Evolutionary conservation across 805 yeast genomes (phyloP).

Genomic region (Clavispora asparagi): DNA sequence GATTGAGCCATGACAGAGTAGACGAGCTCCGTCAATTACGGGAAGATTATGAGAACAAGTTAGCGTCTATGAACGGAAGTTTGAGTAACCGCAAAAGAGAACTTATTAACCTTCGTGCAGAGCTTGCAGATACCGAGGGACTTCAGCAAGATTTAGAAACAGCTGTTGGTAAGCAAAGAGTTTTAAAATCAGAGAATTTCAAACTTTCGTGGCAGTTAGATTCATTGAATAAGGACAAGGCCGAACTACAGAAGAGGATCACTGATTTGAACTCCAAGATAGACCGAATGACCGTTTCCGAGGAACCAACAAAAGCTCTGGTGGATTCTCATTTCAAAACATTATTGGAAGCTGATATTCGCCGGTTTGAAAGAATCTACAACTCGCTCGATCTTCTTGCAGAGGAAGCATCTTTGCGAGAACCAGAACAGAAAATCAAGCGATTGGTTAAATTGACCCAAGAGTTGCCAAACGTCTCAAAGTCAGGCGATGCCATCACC

Average conservation of each 20-base stretch:
- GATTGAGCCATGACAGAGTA: conserved; percentile 6
- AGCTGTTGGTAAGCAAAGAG: conserved; percentile 41
- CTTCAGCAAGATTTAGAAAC: conserved; percentile 33
- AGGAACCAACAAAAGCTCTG: background rate
- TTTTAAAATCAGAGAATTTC: conserved; percentile 40
- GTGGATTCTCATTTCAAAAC: conserved; percentile 30
- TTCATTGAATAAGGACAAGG: conserved; percentile 33
- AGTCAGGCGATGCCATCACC: background rate
- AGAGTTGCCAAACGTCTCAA: conserved; percentile 1
- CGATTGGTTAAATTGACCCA: conserved; percentile 25
- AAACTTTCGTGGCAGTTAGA: conserved; percentile 39
- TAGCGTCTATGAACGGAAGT: conserved; percentile 8
- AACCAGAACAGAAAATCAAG: conserved; percentile 49
- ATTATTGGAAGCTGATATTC: conserved; percentile 36
- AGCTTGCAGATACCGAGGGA: conserved; percentile 19
- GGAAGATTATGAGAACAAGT: conserved; percentile 5
- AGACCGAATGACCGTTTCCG: conserved; percentile 19
- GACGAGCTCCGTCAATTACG: conserved; percentile 6
- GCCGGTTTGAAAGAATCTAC: conserved; percentile 47
- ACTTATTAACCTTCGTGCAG: conserved; percentile 5
- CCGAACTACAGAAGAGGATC: conserved; percentile 29
- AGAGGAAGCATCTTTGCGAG: conserved; percentile 55
- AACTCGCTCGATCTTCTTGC: conserved; percentile 48
- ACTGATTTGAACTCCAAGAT: conserved; percentile 36
- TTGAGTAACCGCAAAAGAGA: conserved; percentile 10